Percentiles rank a stretch among this genome's conserved stretches.
These are phyloP conservation scores for Leccinum ochraceum DNA, from an alignment of 768 basidiomycete genomes.

Conservation along the genomic window DNA sequence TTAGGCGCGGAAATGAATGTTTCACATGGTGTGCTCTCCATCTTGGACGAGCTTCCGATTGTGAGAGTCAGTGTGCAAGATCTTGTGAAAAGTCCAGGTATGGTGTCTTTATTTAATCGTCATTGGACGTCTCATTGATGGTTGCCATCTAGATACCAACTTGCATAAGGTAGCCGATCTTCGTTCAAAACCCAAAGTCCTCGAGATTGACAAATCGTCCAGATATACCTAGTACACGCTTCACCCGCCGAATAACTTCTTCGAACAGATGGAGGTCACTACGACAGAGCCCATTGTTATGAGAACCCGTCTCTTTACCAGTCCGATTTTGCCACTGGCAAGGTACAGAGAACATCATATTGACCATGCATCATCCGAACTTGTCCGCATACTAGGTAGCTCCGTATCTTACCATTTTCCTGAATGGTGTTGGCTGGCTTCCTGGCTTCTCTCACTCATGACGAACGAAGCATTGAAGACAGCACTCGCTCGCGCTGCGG, in stretches of 20 bases:
- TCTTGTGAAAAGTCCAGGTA: conserved; percentile 57
- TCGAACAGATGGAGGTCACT: conserved; percentile 54
- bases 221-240: conserved; percentile 80
- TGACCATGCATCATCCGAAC: not conserved
- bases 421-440: conserved; percentile 89
- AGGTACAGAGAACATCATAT: conserved; percentile 41
- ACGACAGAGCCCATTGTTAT: conserved; percentile 72
- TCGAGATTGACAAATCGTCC: conserved; percentile 1
- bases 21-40: conserved; percentile 71
- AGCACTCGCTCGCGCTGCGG: conserved; percentile 49
- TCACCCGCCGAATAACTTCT: conserved; percentile 68
- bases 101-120: conserved; percentile 8
- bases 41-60: conserved; percentile 71
- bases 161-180: conserved; percentile 49
- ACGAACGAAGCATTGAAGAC: conserved; percentile 59
- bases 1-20: conserved; percentile 73
- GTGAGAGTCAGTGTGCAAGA: conserved; percentile 55
- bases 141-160: conserved; percentile 45
- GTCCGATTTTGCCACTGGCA: conserved; percentile 62
- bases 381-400: conserved; percentile 55
- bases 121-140: conserved; percentile 4
- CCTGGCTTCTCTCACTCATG: conserved; percentile 75
- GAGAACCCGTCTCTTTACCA: conserved; percentile 61
- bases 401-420: conserved; percentile 79
- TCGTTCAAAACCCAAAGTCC: not conserved